Evolutionary conservation across 306 rosid genomes (phyloP), one percentile per base, ranked within the genome.

Genomic region (Quercus variabilis): DNA sequence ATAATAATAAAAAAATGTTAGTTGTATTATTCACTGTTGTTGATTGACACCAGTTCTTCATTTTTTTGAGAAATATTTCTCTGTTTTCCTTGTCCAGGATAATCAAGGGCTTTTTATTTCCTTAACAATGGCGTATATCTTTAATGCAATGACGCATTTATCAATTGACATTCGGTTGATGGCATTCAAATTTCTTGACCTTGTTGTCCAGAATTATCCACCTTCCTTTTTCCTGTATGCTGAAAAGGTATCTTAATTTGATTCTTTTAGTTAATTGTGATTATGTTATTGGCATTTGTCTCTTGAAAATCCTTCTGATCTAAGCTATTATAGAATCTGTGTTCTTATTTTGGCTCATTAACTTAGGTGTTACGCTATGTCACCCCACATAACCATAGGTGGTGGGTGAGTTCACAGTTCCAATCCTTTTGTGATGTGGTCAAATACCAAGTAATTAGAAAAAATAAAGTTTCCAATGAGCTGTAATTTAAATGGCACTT

Each of bases 121-220:
- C 75, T 83, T 90, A 73, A 71, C 90, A 85, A 92, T 90, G 97
- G 81, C 91, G 33, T 91, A 90, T 89, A 87, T 92, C 80, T 92
- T 92, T 73, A 86, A 90, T 72, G 97, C 99, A n/a, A 90, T 95
- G 99, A 90, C 90, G 14, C 84, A 91, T 89, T 88, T 90, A 74
- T 83, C 90, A 38, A 79, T 89, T 82, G 94, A 91, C 54, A 87
- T 91, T 78, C 92, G 96, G 84, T 77, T 90, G 84, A 95, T 88
- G 91, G 92, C 98, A 76, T 91, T 92, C 82, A 88, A 86, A 85
- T 87, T 91, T 84, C 81, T 92, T 79, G 94, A 90, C 78, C 98
- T 91, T 46, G 89, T 90, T 74, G 86, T 92, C 57, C 83, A 90
- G 83, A 87, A 81, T 79, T 70, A 90, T 82, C 93, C 98, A 59